Percentiles rank a stretch among this genome's conserved stretches.
Evolutionary conservation across 768 basidiomycete species (phyloP).

Genomic region (Russula sp.): DNA sequence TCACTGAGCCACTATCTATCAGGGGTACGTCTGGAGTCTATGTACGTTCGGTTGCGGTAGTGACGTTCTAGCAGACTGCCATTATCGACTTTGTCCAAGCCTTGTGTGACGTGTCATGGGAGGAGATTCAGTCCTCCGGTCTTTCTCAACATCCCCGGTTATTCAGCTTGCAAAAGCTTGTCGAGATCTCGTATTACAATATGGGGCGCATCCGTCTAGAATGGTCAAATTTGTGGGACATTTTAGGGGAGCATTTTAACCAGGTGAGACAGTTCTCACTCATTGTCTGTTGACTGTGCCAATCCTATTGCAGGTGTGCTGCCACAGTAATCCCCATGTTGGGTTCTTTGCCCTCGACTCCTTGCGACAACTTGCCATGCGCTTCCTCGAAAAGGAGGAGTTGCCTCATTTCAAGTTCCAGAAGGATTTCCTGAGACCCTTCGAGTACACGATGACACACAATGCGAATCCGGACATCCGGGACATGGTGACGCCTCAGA

Average conservation of each 20-base stretch:
- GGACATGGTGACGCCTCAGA: constrained; percentile 66
- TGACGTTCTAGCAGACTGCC: constrained; percentile 55
- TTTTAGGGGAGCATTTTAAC: constrained; percentile 97
- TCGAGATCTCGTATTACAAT: constrained; percentile 99
- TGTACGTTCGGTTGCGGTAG: neutral
- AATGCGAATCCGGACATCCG: constrained; percentile 94
- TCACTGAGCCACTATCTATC: constrained; percentile 91
- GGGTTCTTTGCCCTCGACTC: constrained; percentile 97
- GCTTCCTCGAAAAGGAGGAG: constrained; percentile 98
- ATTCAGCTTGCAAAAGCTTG: constrained; percentile 96
- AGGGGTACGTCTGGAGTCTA: constrained; percentile 56
- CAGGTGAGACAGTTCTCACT: constrained; percentile 48
- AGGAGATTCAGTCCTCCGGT: constrained; percentile 97
- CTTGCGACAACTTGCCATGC: constrained; percentile 93
- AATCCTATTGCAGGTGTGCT: constrained; percentile 69
- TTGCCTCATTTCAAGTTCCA: constrained; percentile 98
- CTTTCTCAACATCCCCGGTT: constrained; percentile 89
- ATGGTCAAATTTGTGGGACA: constrained; percentile 98
- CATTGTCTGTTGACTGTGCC: neutral
- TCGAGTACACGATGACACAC: constrained; percentile 96
- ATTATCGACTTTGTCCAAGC: constrained; percentile 98
- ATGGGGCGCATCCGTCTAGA: constrained; percentile 97
- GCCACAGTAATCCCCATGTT: constrained; percentile 95
- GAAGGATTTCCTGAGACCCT: constrained; percentile 97
- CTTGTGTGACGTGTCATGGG: constrained; percentile 95